Evolutionary conservation across 345 rosid genomes (phyloP).

Genomic region (Leavenworthia alabamica): DNA sequence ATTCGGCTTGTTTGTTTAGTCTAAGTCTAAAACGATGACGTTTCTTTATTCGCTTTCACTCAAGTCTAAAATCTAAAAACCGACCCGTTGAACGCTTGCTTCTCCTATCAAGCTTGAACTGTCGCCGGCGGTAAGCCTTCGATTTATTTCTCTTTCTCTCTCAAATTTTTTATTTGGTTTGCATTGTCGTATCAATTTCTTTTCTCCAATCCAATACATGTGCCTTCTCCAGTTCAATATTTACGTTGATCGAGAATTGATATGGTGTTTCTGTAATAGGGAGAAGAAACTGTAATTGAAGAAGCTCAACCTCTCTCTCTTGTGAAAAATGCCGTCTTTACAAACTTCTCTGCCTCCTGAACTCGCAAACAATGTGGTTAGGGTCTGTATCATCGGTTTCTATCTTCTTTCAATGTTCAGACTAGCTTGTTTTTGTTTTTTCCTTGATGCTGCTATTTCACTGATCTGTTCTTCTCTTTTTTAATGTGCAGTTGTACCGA

Average conservation of each 20-base stretch:
- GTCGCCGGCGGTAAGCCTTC: conserved; percentile 8
- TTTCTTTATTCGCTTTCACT: not conserved
- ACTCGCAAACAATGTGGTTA: conserved; percentile 75
- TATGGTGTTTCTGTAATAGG: not conserved
- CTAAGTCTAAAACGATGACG: not conserved
- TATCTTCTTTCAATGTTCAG: not conserved
- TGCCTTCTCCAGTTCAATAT: not conserved
- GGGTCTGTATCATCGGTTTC: conserved; percentile 48
- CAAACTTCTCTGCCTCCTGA: conserved; percentile 90
- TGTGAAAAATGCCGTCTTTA: conserved; percentile 69
- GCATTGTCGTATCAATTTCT: not conserved
- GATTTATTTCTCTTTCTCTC: not conserved
- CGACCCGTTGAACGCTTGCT: not conserved
- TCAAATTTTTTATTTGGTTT: not conserved
- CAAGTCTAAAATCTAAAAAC: not conserved
- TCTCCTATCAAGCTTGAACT: not conserved
- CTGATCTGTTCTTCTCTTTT: conserved; percentile 3
- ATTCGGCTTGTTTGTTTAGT: not conserved
- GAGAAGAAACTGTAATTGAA: not conserved
- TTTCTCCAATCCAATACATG: not conserved
- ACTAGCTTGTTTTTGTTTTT: not conserved
- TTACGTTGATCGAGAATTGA: not conserved
- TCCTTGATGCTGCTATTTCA: not conserved
- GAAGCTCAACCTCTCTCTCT: not conserved
- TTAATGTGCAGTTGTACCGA: conserved; percentile 63